Base-by-base conservation (phyloP, 2,329 filamentous ascomycete species). In the Reticulascus tulasneorum region DNA sequence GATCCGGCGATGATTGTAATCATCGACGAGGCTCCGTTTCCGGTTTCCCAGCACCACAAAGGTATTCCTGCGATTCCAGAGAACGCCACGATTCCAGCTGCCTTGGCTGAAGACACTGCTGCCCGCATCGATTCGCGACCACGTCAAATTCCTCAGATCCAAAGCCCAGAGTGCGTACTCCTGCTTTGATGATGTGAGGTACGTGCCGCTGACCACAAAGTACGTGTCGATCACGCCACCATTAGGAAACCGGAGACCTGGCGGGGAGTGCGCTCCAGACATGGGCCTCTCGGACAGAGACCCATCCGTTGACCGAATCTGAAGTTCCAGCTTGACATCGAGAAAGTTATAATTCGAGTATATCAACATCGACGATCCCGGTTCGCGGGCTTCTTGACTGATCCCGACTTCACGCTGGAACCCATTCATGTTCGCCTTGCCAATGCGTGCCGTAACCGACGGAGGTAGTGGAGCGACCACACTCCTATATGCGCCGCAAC, bases 331-430 rank as follows among this genome's bases (percentile, higher is more conserved):
- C 58, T 95, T 97, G 47, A 98, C 93, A 51, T 98, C 91, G 37
- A 98, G 62, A 54, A 98, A 98, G 62, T 98, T 97, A 63, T 98
- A 98, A 58, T 98, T 98, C 17, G 91, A 97, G 60, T 98, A 98
- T 29, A 98, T 94, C 44, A 98, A 74, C 89, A 97, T 96, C 2
- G 79, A 82, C 2, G 77, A 79, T 7, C 75, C 77, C 1, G 73
- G 59, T 32, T 82, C 77, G 20, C 71, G 69, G 5, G 67, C 59
- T 45, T 81, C 75, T 36, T 73, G 69, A 46, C 69, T 71, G 43
- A 71, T 68, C n/a, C 60, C 61, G 10, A 61, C 57, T 6, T 76
- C 72, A 7, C 66, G 62, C 26, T 66, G 59, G 12, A 58, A 48
- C 9, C 57, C 58, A 27, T 62, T 64, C 4, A 58, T 50, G 31